phyloP scores from a whole-genome alignment of 73 alveolate species.

The Chromera velia region DNA sequence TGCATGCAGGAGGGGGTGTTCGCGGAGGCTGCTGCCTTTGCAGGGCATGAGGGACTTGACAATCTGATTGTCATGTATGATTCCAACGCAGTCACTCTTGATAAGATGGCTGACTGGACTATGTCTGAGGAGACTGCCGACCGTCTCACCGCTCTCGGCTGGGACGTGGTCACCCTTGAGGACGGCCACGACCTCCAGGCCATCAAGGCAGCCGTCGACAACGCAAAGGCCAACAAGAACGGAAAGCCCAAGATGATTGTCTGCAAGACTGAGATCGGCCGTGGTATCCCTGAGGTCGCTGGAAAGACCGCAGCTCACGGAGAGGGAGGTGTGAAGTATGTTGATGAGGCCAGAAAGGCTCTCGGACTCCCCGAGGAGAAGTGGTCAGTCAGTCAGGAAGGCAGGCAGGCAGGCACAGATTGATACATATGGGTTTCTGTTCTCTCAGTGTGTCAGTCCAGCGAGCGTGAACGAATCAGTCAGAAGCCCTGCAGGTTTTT shows the following conservation, averaged over 20 bases:
- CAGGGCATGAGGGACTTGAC: background rate
- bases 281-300: background rate
- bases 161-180: background rate
- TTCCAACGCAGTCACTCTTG: background rate
- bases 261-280: background rate
- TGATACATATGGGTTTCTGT: too few species aligned
- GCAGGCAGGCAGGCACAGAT: too few species aligned
- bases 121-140: background rate
- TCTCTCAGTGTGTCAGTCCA: too few species aligned
- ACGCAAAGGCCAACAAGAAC: background rate
- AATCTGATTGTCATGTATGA: background rate
- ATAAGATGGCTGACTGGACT: background rate
- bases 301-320: background rate
- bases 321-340: background rate
- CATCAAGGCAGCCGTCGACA: background rate
- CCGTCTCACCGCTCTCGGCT: background rate
- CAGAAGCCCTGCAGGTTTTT: too few species aligned
- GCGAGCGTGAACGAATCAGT: too few species aligned
- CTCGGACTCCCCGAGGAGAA: background rate
- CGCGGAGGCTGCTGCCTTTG: background rate
- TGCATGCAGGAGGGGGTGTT: background rate
- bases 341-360: background rate
- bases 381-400: background rate
- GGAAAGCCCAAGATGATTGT: background rate
- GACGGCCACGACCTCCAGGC: background rate